Base-by-base conservation (phyloP, 192 early-diverging fungal genomes). In the Entomortierella beljakovae region DNA sequence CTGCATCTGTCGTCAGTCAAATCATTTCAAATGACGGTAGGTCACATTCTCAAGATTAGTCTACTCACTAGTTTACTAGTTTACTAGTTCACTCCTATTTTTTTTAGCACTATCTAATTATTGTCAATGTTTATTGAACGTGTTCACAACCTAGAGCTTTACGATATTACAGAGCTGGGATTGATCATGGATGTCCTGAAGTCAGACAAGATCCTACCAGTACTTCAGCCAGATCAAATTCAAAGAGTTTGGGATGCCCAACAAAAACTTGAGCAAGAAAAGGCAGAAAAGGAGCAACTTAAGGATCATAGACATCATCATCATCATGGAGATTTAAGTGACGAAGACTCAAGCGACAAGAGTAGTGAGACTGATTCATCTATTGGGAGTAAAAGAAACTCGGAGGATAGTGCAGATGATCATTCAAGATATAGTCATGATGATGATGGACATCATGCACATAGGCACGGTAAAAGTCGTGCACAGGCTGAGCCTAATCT, bases 131-230 rank as follows among this genome's bases (percentile, higher is more conserved):
- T 20, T 1, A 11, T 0, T 26, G 33, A 18, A n/a, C 2, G 10
- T 18, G 10, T 43, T 9, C 18, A 18, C 42, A 23, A 15, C 1
- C 20, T 56, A 79, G 75, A 58, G n/a, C 31, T 49, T 18, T 79
- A 79, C 28, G 75, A 79, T 49, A 70, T 79, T 38, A 79, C 67
- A 4, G 61, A 79, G 40, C 28, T 79, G 40, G 34, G 67, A 20
- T 42, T 79, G 34, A 62, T 79, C 38, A 58, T 79, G 68, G 67
- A 79, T 40, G 57, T 79, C 16, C 56, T 79, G 3, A 50, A 38
- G 32, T 65, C 75, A 9, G 62, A 59, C 20, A 16, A 56, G 20
- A 70, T 79, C 50, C 61, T 48, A 11, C 75, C 75, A 0, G 1
- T 52, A 2, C 75, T 79, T 34, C 33, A 64, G 1, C 57, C 75